These are phyloP conservation scores for Pyrus communis DNA, from an alignment of 306 rosid species.

Conservation along the genomic window DNA sequence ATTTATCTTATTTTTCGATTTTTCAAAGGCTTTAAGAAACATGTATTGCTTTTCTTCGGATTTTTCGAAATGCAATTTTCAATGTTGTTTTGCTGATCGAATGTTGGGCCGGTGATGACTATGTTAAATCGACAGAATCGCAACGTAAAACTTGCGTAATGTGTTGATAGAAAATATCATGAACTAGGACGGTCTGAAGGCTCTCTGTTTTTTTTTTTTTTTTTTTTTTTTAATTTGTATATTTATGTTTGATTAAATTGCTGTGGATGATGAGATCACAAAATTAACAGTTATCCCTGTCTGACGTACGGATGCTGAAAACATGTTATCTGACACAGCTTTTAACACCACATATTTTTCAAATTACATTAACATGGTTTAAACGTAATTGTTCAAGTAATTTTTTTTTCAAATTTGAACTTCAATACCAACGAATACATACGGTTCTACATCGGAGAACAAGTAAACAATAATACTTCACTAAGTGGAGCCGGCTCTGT, in stretches of 20 bases:
- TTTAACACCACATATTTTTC: fast-evolving
- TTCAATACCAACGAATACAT: neutral
- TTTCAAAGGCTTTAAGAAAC: neutral
- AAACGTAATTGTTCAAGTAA: no score
- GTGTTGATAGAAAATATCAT: conserved; percentile 33
- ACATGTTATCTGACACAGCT: conserved; percentile 47
- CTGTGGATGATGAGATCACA: conserved; percentile 46
- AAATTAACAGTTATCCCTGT: conserved; percentile 75
- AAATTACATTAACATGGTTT: fast-evolving
- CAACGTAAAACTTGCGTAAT: conserved; percentile 30
- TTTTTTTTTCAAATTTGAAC: neutral
- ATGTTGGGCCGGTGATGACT: conserved; percentile 47
- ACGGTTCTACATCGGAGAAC: no score
- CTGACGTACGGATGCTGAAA: conserved; percentile 60
- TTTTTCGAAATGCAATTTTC: neutral
- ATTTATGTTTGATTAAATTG: neutral
- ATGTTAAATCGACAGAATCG: conserved; percentile 17
- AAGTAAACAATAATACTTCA: no score
- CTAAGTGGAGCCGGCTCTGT: fast-evolving
- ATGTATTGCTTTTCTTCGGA: neutral
- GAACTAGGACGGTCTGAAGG: conserved; percentile 98
- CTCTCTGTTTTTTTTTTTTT: neutral
- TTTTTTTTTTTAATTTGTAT: neutral
- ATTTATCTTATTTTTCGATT: neutral
- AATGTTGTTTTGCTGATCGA: neutral